Conservation (phyloP, 1,139 yeast species). For the Komagataea norvegica region DNA sequence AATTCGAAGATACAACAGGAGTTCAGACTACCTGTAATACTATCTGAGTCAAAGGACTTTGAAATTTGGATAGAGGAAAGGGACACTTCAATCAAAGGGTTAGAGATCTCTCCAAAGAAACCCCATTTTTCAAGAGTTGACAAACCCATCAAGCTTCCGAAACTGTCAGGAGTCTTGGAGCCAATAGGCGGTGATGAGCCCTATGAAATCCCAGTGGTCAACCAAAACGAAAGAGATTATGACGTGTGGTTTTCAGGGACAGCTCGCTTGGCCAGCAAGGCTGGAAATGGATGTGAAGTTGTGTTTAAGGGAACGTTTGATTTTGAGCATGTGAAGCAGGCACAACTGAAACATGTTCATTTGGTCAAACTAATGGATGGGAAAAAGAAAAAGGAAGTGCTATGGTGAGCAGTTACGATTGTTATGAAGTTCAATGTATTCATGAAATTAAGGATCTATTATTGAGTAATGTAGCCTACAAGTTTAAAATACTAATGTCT, state of each 20-base stretch:
- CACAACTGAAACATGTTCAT: conserved; percentile 18
- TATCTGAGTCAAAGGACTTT: conserved; percentile 16
- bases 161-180: conserved; percentile 19
- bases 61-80: conserved; percentile 23
- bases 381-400: conserved; percentile 14
- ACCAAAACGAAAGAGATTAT: conserved; percentile 15
- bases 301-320: conserved; percentile 24
- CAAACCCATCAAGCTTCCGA: conserved; percentile 16
- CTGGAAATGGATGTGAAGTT: conserved; percentile 16
- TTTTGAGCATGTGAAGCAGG: conserved; percentile 24
- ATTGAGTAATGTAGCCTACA: no score
- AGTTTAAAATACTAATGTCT: not conserved
- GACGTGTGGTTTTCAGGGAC: conserved; percentile 24
- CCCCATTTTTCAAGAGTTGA: conserved; percentile 16
- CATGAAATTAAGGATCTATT: no score
- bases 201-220: conserved; percentile 22
- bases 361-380: conserved; percentile 17
- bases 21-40: conserved; percentile 20
- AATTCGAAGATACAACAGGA: conserved; percentile 16
- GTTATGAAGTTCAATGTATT: conserved; percentile 3
- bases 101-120: conserved; percentile 19
- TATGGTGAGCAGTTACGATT: conserved; percentile 15
- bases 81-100: conserved; percentile 19
- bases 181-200: conserved; percentile 21
- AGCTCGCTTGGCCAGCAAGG: conserved; percentile 16